Conservation (phyloP, 140 eudicot genomes). For the Ambrosia hybrid region DNA sequence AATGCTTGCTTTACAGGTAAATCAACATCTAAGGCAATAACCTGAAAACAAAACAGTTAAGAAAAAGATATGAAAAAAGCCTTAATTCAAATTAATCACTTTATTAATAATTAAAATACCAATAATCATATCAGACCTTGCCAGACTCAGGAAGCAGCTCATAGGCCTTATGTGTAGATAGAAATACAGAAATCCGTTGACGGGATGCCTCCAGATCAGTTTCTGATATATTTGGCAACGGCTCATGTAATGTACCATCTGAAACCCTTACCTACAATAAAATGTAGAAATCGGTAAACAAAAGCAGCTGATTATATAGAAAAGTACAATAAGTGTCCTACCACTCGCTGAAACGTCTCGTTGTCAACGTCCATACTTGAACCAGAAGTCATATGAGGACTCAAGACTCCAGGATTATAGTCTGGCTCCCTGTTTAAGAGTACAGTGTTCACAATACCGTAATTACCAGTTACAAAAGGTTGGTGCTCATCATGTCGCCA, state of each 20-base stretch:
- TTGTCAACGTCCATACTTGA: slow-evolving; percentile 94
- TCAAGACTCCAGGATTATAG: slow-evolving; percentile 43
- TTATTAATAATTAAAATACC: not conserved
- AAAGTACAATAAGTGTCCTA: slow-evolving; percentile 31
- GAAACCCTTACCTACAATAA: slow-evolving; percentile 58
- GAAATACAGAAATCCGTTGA: slow-evolving; percentile 62
- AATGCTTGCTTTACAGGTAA: slow-evolving; percentile 98
- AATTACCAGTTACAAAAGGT: slow-evolving; percentile 67
- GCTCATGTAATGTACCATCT: slow-evolving; percentile 53
- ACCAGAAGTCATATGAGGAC: slow-evolving; percentile 55
- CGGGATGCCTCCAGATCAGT: slow-evolving; percentile 81
- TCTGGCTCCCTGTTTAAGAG: slow-evolving; percentile 64
- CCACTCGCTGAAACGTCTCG: slow-evolving; percentile 70
- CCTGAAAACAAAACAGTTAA: slow-evolving; percentile 45
- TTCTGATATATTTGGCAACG: slow-evolving; percentile 59
- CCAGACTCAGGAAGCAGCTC: slow-evolving; percentile 99
- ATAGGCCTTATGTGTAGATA: slow-evolving; percentile 82
- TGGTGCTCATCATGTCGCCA: slow-evolving; percentile 92
- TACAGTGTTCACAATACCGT: slow-evolving; percentile 76
- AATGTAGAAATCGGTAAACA: not conserved
- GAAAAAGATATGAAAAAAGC: not conserved
- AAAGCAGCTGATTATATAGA: not conserved
- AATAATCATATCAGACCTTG: slow-evolving; percentile 59
- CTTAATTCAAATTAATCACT: not conserved
- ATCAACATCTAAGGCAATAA: slow-evolving; percentile 92